phyloP scores from a whole-genome alignment of 2,329 filamentous ascomycete species.

The Hypoxylon sp. region DNA sequence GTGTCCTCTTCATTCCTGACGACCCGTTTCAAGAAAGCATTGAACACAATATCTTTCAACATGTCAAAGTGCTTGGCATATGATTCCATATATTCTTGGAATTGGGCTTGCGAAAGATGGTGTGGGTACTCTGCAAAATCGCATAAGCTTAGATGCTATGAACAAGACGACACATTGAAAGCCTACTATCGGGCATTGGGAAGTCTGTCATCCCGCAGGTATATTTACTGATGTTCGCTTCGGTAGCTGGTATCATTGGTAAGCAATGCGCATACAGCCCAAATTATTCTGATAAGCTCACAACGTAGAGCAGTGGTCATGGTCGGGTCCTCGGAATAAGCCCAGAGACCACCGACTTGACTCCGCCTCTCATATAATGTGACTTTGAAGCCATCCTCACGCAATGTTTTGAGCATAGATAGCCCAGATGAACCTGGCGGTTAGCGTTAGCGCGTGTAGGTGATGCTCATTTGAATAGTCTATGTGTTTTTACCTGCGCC shows the following conservation, averaged over 20 bases:
- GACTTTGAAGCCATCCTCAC: constrained; percentile 62
- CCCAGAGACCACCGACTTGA: constrained; percentile 62
- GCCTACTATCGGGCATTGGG: constrained; percentile 59
- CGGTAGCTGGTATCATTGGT: constrained; percentile 47
- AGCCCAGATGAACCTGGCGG: constrained; percentile 51
- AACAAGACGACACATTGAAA: neutral
- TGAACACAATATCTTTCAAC: constrained; percentile 55
- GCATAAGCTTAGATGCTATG: constrained; percentile 2
- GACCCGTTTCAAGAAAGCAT: constrained; percentile 53
- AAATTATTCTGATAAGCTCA: constrained; percentile 36
- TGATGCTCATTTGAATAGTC: neutral
- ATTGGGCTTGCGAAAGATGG: constrained; percentile 47
- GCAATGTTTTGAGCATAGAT: constrained; percentile 58
- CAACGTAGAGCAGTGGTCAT: constrained; percentile 56
- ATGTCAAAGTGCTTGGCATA: constrained; percentile 61
- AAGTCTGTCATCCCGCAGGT: constrained; percentile 60
- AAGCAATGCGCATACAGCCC: neutral
- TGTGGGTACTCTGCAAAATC: constrained; percentile 49
- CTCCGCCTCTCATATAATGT: constrained; percentile 58
- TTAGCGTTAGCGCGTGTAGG: neutral
- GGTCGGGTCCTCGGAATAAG: constrained; percentile 56
- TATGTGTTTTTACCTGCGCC: constrained; percentile 24
- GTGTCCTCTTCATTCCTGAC: constrained; percentile 50
- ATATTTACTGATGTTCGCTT: constrained; percentile 58
- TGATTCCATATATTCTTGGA: constrained; percentile 59